Evolutionary conservation across 2,329 filamentous ascomycete genomes (phyloP).

Genomic region (Eutypa lata): DNA sequence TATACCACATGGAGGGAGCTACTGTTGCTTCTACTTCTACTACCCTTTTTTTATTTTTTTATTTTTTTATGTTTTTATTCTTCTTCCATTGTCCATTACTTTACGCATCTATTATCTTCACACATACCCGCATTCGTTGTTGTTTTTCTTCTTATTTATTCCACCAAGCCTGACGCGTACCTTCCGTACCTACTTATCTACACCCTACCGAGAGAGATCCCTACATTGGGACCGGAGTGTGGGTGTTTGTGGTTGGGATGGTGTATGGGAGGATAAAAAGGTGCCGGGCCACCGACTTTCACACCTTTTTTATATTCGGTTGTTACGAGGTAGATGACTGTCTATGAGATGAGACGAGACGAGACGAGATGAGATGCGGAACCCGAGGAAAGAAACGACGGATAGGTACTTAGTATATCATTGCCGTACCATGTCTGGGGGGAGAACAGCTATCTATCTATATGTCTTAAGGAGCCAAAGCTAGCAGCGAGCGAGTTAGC

Average conservation of each 20-base stretch:
- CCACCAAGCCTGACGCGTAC: background rate
- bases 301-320: background rate
- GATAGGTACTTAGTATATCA: too few relatives aligned
- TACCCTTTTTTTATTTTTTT: constrained; percentile 2
- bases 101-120: background rate
- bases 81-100: background rate
- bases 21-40: constrained; percentile 8
- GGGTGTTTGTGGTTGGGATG: background rate
- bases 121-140: background rate
- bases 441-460: too few relatives aligned
- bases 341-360: background rate
- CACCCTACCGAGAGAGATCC: background rate
- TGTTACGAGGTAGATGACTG: background rate
- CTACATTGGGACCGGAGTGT: background rate
- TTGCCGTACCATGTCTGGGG: too few relatives aligned
- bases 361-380: too few relatives aligned
- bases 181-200: background rate
- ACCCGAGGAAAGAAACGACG: background rate
- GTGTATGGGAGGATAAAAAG: too few relatives aligned
- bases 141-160: background rate
- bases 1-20: background rate
- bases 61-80: background rate
- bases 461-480: too few relatives aligned
- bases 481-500: too few relatives aligned
- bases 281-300: too few relatives aligned